Evolutionary conservation across 768 basidiomycete genomes (phyloP).

Genomic region (Cyathus striatus): DNA sequence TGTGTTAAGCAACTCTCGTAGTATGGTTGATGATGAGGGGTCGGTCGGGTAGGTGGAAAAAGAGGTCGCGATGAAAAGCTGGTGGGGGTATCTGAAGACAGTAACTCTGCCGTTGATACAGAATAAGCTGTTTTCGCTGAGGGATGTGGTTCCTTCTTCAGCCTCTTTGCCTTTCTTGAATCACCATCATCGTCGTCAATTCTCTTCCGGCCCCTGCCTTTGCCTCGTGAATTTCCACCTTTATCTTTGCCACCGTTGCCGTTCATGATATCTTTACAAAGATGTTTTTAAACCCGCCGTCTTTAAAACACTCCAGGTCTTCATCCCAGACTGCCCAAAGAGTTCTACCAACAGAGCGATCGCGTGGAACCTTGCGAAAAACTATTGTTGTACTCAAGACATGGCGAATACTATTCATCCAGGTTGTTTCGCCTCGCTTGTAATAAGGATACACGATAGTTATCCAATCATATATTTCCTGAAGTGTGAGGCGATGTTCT

Average conservation of each 20-base stretch:
- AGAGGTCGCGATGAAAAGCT: slow-evolving; percentile 29
- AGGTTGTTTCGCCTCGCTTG: slow-evolving; percentile 88
- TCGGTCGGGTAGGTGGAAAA: slow-evolving; percentile 50
- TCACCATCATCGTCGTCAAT: slow-evolving; percentile 31
- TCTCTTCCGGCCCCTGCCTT: slow-evolving; percentile 30
- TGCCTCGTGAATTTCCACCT: slow-evolving; percentile 19
- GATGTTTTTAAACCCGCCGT: slow-evolving; percentile 75
- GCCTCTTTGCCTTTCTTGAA: slow-evolving; percentile 41
- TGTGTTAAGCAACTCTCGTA: slow-evolving; percentile 53
- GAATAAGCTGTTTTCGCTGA: slow-evolving; percentile 14
- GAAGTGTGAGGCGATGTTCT: slow-evolving; percentile 80
- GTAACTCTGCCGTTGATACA: slow-evolving; percentile 16
- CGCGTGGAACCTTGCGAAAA: slow-evolving; percentile 81
- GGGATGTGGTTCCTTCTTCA: slow-evolving; percentile 32
- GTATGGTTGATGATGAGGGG: slow-evolving; percentile 69
- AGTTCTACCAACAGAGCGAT: slow-evolving; percentile 74
- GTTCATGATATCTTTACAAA: slow-evolving; percentile 43
- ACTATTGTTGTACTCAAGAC: slow-evolving; percentile 89
- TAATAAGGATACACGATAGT: slow-evolving; percentile 91
- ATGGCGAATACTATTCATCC: slow-evolving; percentile 99
- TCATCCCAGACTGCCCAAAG: slow-evolving; percentile 86
- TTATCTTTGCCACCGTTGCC: slow-evolving; percentile 29
- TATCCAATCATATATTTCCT: slow-evolving; percentile 97
- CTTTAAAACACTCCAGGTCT: slow-evolving; percentile 77
- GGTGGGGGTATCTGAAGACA: slow-evolving; percentile 18